Evolutionary conservation across 352 stramenopile genomes (phyloP), one percentile per base, ranked within the genome.

Genomic region (Globisporangium yorkense): DNA sequence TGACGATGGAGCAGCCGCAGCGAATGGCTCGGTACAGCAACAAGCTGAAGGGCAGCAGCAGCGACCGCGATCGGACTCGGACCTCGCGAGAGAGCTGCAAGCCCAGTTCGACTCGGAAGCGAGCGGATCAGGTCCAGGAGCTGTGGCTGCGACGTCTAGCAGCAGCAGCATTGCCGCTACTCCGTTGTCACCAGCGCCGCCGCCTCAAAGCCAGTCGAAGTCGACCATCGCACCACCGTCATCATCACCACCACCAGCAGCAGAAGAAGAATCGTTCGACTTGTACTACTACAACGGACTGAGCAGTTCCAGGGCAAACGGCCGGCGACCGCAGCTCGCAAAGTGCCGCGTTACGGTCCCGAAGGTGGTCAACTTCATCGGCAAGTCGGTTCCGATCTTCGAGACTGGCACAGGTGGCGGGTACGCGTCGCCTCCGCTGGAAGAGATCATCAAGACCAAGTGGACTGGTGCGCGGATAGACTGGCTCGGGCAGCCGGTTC

Each of bases 391-490:
- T 15, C 78, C 80, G 3, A 83, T 89, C 31, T 67, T 71, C 43
- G 69, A 74, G 62, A 50, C 68, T 15, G 54, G 72, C 2, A 56
- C 48, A 15, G 74, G 68, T 59, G 71, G 75, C 10, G 80, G 78
- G 8, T 70, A 88, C 56, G 70, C 63, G 0, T 78, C 69, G 6
- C 62, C 68, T 50, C 70, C 80, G 1, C 59, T 94, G 5, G 84
- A 94, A 65, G 82, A 91, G 61, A 83, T 92, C 48, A 62, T 94
- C 48, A 81, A 80, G 52, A 94, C 84, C 37, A 89, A 88, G 56
- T 94, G 84, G 84, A 65, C 61, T 0, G 65, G 53, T 18, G 78
- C 78, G 29, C 55, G 46, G 29, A 71, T 89, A n/a, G 50, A 78
- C 24, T 92, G 82, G 82, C 31, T 69, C 5, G 70, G 68, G 16